Conservation (phyloP, 257 asterid genomes). For the Marsdenia floribunda region DNA sequence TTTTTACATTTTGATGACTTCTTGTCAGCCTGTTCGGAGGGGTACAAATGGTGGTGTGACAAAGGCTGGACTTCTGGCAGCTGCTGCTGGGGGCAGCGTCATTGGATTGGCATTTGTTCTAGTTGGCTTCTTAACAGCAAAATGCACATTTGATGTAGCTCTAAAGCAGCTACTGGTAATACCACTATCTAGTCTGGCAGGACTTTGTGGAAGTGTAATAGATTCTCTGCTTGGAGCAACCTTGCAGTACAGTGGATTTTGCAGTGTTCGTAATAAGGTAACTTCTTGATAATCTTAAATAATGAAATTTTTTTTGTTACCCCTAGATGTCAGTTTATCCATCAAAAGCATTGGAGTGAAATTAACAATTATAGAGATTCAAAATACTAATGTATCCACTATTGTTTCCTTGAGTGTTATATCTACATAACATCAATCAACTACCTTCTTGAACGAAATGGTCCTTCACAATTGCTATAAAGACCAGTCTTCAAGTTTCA, state of each 20-base stretch:
- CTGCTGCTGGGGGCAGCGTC: conserved; percentile 74
- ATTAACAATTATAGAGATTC: neutral
- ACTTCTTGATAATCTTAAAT: neutral
- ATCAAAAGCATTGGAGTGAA: neutral
- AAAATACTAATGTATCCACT: neutral
- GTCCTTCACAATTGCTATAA: neutral
- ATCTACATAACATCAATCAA: neutral
- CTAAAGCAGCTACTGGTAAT: conserved; percentile 67
- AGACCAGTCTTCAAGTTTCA: neutral
- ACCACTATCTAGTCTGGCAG: conserved; percentile 78
- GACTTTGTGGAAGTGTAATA: conserved; percentile 72
- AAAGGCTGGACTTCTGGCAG: conserved; percentile 76
- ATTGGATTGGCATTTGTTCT: conserved; percentile 66
- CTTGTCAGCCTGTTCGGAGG: conserved; percentile 72
- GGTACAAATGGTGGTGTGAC: conserved; percentile 98
- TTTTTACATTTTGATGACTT: neutral
- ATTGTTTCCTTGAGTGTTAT: neutral
- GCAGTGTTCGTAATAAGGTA: conserved; percentile 90
- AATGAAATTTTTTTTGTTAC: neutral
- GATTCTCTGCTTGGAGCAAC: conserved; percentile 97
- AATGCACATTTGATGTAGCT: conserved; percentile 45
- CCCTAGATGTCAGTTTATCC: neutral
- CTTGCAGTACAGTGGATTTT: conserved; percentile 85
- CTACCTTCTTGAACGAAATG: neutral
- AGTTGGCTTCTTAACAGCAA: conserved; percentile 61